Conservation (phyloP, 345 rosid genomes). For the Eucalyptus tenuipes region DNA sequence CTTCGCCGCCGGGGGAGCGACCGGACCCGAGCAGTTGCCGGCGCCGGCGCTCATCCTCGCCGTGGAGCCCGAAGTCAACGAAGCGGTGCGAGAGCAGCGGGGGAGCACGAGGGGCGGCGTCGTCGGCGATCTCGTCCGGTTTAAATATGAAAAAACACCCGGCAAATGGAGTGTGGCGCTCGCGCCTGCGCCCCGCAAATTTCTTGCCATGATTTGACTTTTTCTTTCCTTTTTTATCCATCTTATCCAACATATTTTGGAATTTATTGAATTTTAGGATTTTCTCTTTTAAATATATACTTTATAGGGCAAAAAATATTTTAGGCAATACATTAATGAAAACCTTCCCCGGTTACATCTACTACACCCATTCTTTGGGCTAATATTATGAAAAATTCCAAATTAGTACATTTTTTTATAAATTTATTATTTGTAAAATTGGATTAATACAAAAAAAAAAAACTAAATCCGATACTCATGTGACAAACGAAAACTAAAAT, state of each 20-base stretch:
- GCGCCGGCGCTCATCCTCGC: background rate
- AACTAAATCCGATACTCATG: too few species aligned
- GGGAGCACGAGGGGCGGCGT: background rate
- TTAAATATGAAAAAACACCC: background rate
- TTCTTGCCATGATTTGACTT: background rate
- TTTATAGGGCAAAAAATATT: background rate
- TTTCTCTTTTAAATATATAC: background rate
- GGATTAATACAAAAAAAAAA: too few species aligned
- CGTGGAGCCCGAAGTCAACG: background rate
- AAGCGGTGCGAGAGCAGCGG: background rate
- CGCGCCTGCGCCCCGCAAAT: background rate
- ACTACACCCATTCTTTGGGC: too few species aligned
- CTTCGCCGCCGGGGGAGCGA: conserved; percentile 56
- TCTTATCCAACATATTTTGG: background rate
- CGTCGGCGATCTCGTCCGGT: background rate
- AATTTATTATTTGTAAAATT: rapidly evolving
- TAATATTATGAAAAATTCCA: too few species aligned
- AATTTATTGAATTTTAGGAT: background rate
- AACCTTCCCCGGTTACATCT: background rate
- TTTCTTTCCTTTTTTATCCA: background rate
- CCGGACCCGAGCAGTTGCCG: background rate
- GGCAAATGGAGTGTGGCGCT: background rate
- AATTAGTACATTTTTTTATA: too few species aligned
- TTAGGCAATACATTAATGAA: background rate
- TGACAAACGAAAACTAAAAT: too few species aligned